Evolutionary conservation across 495 filamentous ascomycete species (phyloP).

Genomic region (Lepraria neglecta): DNA sequence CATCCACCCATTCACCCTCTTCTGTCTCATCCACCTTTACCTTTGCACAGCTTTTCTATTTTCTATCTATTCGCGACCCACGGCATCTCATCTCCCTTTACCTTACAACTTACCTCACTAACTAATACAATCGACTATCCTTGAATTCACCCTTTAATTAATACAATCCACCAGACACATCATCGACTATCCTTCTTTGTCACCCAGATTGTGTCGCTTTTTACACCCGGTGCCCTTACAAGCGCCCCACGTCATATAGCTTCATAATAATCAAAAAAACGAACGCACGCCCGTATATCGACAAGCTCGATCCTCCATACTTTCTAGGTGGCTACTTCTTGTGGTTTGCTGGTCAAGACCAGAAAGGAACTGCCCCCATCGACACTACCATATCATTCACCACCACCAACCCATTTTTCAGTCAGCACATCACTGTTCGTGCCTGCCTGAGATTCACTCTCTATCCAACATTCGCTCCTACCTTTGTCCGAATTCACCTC

Average conservation of each 20-base stretch:
- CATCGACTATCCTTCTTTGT: constrained; percentile 9
- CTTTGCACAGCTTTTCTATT: constrained; percentile 2
- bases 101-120: background rate
- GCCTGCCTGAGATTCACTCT: constrained; percentile 11
- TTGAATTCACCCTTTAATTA: constrained; percentile 17
- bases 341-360: constrained; percentile 19
- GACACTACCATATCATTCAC: constrained; percentile 1
- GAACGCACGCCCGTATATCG: background rate
- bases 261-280: constrained; percentile 5
- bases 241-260: background rate
- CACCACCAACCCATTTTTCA: constrained; percentile 1
- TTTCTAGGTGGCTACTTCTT: constrained; percentile 17
- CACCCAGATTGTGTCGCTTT: constrained; percentile 13
- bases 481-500: constrained; percentile 3
- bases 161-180: constrained; percentile 4
- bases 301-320: constrained; percentile 9
- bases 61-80: background rate
- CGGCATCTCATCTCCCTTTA: background rate
- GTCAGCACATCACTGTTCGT: constrained; percentile 4
- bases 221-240: constrained; percentile 1
- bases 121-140: constrained; percentile 16
- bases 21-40: background rate
- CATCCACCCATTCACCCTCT: background rate
- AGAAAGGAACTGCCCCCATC: constrained; percentile 6
- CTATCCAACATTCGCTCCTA: constrained; percentile 8